Evolutionary conservation across 129 eudicot genomes (phyloP).

Genomic region (Flaveria robusta): DNA sequence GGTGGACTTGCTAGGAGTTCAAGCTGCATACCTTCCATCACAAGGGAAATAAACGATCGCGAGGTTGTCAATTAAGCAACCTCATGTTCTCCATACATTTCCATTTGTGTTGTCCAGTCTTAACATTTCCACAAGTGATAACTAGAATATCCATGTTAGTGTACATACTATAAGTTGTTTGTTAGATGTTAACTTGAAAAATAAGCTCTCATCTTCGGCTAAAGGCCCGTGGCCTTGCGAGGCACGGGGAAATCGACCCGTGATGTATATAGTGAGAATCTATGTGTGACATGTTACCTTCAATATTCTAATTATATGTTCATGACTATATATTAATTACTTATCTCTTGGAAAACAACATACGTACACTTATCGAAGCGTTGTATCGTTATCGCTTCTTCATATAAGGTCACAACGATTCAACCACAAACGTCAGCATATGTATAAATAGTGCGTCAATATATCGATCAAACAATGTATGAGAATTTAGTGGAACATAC

Average conservation of each 20-base stretch:
- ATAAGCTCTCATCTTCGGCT: conserved; percentile 28
- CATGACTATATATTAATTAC: conserved; percentile 8
- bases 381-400: no score
- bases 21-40: conserved; percentile 76
- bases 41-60: conserved; percentile 47
- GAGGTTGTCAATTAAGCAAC: conserved; percentile 26
- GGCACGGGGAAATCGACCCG: conserved; percentile 1
- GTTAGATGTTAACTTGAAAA: conserved; percentile 17
- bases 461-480: not conserved
- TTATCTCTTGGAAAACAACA: conserved; percentile 1
- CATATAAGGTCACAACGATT: no score
- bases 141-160: not conserved
- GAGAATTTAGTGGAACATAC: not conserved
- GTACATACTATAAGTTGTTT: conserved; percentile 28
- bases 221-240: conserved; percentile 25
- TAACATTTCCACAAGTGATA: not conserved
- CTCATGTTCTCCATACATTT: not conserved
- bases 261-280: conserved; percentile 15
- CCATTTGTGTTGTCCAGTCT: not conserved
- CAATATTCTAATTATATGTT: not conserved
- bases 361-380: not conserved
- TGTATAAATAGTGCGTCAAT: no score
- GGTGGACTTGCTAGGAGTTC: conserved; percentile 79
- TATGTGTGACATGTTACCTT: conserved; percentile 19
- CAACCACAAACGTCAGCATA: no score